phyloP scores from a whole-genome alignment of 257 asterid genomes.

The Cordia subcordata region DNA sequence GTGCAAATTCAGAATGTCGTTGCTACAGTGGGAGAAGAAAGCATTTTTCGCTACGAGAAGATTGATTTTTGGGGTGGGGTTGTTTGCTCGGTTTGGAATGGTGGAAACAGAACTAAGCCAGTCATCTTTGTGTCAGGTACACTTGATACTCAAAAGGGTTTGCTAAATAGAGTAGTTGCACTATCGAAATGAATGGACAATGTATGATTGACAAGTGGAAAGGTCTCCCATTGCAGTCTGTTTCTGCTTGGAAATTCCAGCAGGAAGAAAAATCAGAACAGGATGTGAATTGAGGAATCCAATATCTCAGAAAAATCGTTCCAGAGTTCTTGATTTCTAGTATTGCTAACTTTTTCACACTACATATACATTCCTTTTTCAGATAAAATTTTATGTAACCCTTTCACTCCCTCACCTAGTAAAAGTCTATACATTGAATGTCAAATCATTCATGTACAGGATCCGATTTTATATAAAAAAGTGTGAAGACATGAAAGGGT shows the following conservation, averaged over 20 bases:
- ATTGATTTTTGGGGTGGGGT: conserved; percentile 33
- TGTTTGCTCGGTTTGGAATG: conserved; percentile 18
- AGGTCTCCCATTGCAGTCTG: conserved; percentile 29
- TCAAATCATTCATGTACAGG: too few species aligned
- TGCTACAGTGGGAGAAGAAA: conserved; percentile 36
- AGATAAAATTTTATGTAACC: too few species aligned
- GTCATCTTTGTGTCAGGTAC: conserved; percentile 31
- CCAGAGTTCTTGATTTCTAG: too few species aligned
- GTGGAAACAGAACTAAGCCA: conserved; percentile 34
- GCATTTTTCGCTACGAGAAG: conserved; percentile 17
- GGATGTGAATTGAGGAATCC: neutral
- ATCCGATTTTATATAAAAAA: too few species aligned
- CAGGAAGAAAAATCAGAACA: neutral
- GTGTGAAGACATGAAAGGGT: too few species aligned
- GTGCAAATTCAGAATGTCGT: conserved; percentile 34
- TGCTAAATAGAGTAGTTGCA: conserved; percentile 24
- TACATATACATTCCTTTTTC: too few species aligned
- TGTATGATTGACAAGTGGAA: conserved; percentile 38
- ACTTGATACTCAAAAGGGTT: conserved; percentile 17
- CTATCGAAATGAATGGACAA: conserved; percentile 29
- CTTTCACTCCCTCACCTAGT: too few species aligned
- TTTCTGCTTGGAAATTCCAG: conserved; percentile 38
- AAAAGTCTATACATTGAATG: too few species aligned
- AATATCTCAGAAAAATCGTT: too few species aligned
- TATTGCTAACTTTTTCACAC: too few species aligned